Conservation (phyloP, 1,139 yeast genomes). For the Blastobotrys raffinosifermentans region DNA sequence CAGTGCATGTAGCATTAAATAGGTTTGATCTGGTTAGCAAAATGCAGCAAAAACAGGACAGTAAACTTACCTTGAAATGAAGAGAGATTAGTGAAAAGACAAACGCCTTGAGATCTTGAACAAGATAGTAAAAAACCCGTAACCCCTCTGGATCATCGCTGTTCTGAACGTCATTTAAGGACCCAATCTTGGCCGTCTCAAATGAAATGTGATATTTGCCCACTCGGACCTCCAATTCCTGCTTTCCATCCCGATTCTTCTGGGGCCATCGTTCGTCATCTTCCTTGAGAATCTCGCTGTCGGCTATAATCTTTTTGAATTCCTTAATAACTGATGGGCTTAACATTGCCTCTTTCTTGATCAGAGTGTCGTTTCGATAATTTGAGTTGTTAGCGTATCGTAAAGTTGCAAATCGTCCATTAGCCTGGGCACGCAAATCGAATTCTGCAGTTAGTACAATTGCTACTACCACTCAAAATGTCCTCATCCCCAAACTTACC, state of each 20-base stretch:
- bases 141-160: slow-evolving; percentile 41
- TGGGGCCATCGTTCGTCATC: slow-evolving; percentile 41
- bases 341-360: slow-evolving; percentile 34
- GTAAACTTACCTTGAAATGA: slow-evolving; percentile 37
- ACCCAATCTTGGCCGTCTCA: slow-evolving; percentile 39
- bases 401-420: slow-evolving; percentile 34
- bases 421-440: slow-evolving; percentile 33
- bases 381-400: slow-evolving; percentile 44
- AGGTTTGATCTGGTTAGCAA: slow-evolving; percentile 15
- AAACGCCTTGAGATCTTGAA: slow-evolving; percentile 42
- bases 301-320: slow-evolving; percentile 33
- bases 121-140: slow-evolving; percentile 40
- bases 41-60: background rate
- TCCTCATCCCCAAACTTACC: slow-evolving; percentile 20
- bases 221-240: slow-evolving; percentile 39
- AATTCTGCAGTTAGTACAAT: slow-evolving; percentile 29
- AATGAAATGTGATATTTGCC: slow-evolving; percentile 37
- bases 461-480: background rate
- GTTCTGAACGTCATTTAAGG: slow-evolving; percentile 37
- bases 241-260: slow-evolving; percentile 39
- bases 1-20: slow-evolving; percentile 9
- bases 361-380: slow-evolving; percentile 40
- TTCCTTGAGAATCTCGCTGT: slow-evolving; percentile 40
- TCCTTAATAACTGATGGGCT: slow-evolving; percentile 36
- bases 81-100: slow-evolving; percentile 40